Base-by-base conservation (phyloP, 352 stramenopile species). In the Pythium dissimile region DNA sequence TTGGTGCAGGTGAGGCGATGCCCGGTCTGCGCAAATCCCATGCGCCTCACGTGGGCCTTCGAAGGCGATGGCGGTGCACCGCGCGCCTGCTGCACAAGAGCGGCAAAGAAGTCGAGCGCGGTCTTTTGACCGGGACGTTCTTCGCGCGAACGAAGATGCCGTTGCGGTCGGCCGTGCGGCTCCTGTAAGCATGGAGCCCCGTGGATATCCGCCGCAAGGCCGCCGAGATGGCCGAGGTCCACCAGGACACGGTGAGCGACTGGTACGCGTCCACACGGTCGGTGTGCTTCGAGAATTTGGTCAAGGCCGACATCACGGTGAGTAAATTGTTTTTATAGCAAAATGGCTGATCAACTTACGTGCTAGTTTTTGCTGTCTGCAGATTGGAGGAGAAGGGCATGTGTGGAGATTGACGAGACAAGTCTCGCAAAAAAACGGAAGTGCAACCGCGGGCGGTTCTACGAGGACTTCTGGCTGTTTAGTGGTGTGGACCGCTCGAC, bases 391-490 rank as follows among this genome's bases (percentile, higher is more conserved):
- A 1, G 31, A 50, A 15, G 62, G 60, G 3, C 50, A 69, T 23
- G 60, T 64, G 67, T 75, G 1, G 56, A 68, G 45, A 75, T 75
- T 15, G 67, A 67, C 30, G 59, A 72, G n/a, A 68, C 60, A 5
- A 66, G 31, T 12, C 24, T 69, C 0, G 34, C 49, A 6, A 77
- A 67, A 41, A 72, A 73, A 27, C 54, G 38, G n/a, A 69, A 77
- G 54, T 76, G 73, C 41, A 30, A 42, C 0, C 28, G 56, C 10
- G 58, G 59, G 0, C 44, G 31, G 0, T 4, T 16, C 0, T 59
- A 67, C 34, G 21, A 45, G n/a, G 65, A 66, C 15, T 66, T 65
- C 10, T 74, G 66, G 69, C 18, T 70, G 2, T 74, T 77, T 21
- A 61, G 59, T 23, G 62, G 62, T 1, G 49, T 72, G 0, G 64